phyloP scores from a whole-genome alignment of 495 filamentous ascomycete species.

The Cercophora scortea region DNA sequence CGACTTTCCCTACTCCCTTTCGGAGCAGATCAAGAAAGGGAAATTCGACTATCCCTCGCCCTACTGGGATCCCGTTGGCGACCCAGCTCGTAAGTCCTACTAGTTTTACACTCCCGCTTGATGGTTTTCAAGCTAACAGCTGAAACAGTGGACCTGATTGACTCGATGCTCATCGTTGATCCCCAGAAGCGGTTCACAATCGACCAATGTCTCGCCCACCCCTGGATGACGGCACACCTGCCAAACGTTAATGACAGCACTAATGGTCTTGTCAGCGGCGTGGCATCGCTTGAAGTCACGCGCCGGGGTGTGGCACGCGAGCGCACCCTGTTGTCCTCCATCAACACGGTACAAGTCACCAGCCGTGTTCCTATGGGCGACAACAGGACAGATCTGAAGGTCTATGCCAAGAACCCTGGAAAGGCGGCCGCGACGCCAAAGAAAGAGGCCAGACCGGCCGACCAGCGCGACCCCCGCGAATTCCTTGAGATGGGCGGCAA shows the following conservation, averaged over 20 bases:
- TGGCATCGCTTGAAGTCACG: slow-evolving; percentile 75
- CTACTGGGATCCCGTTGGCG: slow-evolving; percentile 92
- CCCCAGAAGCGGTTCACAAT: slow-evolving; percentile 76
- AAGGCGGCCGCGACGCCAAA: slow-evolving; percentile 8
- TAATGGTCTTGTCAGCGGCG: slow-evolving; percentile 78
- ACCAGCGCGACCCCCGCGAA: slow-evolving; percentile 57
- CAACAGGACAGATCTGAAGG: slow-evolving; percentile 56
- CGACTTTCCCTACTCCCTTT: slow-evolving; percentile 73
- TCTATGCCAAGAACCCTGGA: slow-evolving; percentile 68
- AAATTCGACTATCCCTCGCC: slow-evolving; percentile 92
- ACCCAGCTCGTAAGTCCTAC: slow-evolving; percentile 54
- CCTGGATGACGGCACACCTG: slow-evolving; percentile 63
- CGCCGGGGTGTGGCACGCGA: slow-evolving; percentile 72
- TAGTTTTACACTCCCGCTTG: neutral
- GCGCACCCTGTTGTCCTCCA: slow-evolving; percentile 72
- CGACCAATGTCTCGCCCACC: slow-evolving; percentile 84
- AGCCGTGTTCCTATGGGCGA: slow-evolving; percentile 49
- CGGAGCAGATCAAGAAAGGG: slow-evolving; percentile 83
- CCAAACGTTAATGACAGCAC: slow-evolving; percentile 71
- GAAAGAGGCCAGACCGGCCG: slow-evolving; percentile 54
- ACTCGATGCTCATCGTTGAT: slow-evolving; percentile 87
- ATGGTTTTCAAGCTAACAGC: slow-evolving; percentile 8
- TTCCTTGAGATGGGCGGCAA: slow-evolving; percentile 77
- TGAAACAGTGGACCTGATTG: slow-evolving; percentile 74
- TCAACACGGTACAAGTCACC: slow-evolving; percentile 70